Evolutionary conservation across 1,139 yeast species (phyloP), one percentile per base, ranked within the genome.

Genomic region (Torulaspora pretoriensis): DNA sequence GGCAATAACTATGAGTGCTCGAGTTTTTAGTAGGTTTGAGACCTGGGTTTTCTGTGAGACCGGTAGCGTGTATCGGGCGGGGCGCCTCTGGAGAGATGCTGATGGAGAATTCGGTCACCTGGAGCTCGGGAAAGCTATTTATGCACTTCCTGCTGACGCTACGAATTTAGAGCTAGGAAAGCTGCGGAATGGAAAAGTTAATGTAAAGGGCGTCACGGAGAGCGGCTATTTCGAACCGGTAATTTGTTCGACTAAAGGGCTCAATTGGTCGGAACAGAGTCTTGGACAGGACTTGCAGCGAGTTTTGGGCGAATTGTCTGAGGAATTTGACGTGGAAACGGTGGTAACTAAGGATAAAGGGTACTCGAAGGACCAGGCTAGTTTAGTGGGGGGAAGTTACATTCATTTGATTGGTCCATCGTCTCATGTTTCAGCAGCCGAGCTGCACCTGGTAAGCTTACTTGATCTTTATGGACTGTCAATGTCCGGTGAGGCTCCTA

Each of bases 251-350:
- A 27, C 44, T 12, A 35, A 38, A 1, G 22, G 13, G 12, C 10
- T 36, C 13, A 13, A 29, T 8, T 25, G 5, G 9, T 2, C n/a
- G 8, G 28, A 22, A 8, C 10, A n/a, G 9, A 14, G 34, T 10
- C 14, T 36, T 4, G 33, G 32, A 5, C 16, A 22, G 9, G 48
- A 36, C 27, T n/a, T 44, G 13, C 27, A 42, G 38, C 36, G 27
- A 10, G 30, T 24, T 9, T 13, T 47, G 19, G 28, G 35, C n/a
- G 42, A 32, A n/a, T 30, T 53, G 13, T 42, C 54, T 3, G 23
- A 37, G 4, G 53, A 53, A 31, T 51, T 49, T 29, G 47, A 52
- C 26, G 50, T 51, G 7, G 55, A 54, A 29, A 44, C 52, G 7
- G 30, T 50, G 5, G 34, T 52, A 2, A 40, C 54, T 4, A 34